phyloP scores from a whole-genome alignment of 257 asterid species.

The Fraxinus pennsylvanica region DNA sequence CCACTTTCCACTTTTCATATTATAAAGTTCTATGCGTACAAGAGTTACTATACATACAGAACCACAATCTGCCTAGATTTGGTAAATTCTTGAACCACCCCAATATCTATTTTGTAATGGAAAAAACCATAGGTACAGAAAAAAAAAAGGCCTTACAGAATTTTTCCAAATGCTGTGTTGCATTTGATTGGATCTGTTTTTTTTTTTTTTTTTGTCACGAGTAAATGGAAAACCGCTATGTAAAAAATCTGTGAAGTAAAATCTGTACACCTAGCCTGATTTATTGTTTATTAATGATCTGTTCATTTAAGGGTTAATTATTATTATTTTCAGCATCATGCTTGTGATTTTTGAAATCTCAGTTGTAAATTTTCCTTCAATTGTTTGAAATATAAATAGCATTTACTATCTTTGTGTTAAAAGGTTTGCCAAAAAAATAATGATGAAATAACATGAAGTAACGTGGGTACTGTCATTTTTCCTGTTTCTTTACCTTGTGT shows the following conservation, averaged over 20 bases:
- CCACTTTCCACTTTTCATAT: conserved; percentile 47
- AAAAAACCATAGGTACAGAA: no score
- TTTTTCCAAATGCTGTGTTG: no score
- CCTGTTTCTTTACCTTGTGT: no score
- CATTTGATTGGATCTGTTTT: neutral
- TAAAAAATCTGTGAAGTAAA: no score
- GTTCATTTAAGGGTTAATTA: neutral
- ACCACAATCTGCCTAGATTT: conserved; percentile 34
- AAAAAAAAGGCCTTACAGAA: no score
- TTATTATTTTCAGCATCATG: neutral
- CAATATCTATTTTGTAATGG: neutral
- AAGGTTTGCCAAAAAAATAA: neutral
- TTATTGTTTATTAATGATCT: neutral
- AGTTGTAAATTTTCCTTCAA: neutral
- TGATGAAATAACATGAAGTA: neutral
- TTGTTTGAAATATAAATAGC: neutral
- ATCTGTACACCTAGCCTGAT: neutral
- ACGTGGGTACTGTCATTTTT: neutral
- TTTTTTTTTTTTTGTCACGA: neutral
- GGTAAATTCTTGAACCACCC: conserved; percentile 31
- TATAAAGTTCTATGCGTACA: conserved; percentile 14
- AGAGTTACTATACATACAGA: conserved; percentile 6
- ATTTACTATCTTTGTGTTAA: neutral
- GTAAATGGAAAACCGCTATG: no score
- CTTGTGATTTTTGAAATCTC: neutral